These are phyloP conservation scores for Dioscorea cayenensis DNA, from an alignment of 116 monocot species.

Conservation along the genomic window DNA sequence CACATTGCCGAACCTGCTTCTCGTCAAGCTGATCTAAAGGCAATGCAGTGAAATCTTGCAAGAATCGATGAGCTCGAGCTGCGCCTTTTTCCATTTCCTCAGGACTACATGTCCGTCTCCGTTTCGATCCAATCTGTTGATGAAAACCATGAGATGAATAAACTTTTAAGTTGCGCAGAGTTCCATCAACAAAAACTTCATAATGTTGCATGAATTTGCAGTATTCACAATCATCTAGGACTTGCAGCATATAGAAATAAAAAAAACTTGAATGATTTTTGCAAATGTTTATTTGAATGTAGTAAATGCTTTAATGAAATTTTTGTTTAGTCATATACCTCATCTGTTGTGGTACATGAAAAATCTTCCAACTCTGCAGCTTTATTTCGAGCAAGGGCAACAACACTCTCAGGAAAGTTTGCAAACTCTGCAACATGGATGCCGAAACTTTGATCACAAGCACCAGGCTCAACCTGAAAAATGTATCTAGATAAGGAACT, in stretches of 20 bases:
- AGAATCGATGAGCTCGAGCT: conserved; percentile 61
- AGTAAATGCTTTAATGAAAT: no score
- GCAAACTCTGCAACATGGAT: conserved; percentile 99
- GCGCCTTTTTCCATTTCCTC: conserved; percentile 61
- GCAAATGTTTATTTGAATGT: no score
- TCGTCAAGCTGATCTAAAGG: conserved; percentile 67
- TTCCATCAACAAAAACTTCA: no score
- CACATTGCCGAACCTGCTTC: conserved; percentile 38
- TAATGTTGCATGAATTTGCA: no score
- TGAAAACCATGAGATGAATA: not conserved
- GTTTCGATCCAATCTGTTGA: conserved; percentile 37
- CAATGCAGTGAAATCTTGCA: conserved; percentile 60
- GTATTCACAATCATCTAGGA: no score
- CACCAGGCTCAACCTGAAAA: conserved; percentile 82
- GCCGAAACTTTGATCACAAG: conserved; percentile 99
- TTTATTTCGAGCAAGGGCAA: conserved; percentile 81
- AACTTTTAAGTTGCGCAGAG: not conserved
- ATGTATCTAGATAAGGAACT: not conserved
- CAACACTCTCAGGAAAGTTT: conserved; percentile 87
- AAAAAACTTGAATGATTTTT: no score
- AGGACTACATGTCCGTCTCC: conserved; percentile 25
- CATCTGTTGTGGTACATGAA: conserved; percentile 27
- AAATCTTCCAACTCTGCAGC: conserved; percentile 92
- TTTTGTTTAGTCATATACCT: conserved; percentile 22
- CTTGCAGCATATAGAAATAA: no score